Conservation (phyloP, 1,139 yeast species). For the Pichia cactophila region DNA sequence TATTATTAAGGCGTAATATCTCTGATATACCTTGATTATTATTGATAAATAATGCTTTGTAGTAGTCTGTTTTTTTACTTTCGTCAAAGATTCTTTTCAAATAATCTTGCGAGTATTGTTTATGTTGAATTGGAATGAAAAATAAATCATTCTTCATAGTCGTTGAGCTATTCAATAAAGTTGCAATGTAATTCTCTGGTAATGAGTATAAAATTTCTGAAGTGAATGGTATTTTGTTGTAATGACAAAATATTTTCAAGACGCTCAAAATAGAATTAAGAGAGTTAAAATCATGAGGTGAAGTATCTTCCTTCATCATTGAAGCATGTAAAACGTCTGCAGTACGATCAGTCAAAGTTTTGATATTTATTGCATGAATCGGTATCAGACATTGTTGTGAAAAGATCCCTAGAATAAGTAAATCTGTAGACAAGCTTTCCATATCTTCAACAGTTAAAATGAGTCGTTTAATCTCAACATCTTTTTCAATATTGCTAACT, state of each 20-base stretch:
- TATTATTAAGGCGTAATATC: neutral
- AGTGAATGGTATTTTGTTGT: conserved; percentile 41
- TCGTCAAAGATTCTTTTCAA: conserved; percentile 13
- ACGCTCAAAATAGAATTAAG: conserved; percentile 41
- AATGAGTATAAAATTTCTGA: conserved; percentile 50
- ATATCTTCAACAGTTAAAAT: conserved; percentile 22
- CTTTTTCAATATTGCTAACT: neutral
- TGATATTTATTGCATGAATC: conserved; percentile 49
- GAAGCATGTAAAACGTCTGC: conserved; percentile 65
- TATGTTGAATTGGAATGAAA: conserved; percentile 19
- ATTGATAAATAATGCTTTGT: conserved; percentile 23
- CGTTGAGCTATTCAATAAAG: conserved; percentile 18
- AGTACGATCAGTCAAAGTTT: conserved; percentile 58
- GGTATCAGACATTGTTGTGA: conserved; percentile 27
- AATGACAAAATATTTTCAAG: conserved; percentile 45
- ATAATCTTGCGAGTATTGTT: conserved; percentile 15
- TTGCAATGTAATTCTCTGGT: conserved; percentile 27
- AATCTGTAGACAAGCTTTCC: conserved; percentile 24
- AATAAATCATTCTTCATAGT: conserved; percentile 19
- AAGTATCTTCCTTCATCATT: conserved; percentile 20
- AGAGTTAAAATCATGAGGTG: conserved; percentile 15
- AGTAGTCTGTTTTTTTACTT: conserved; percentile 9
- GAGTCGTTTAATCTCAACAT: conserved; percentile 15
- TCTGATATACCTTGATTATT: conserved; percentile 17
- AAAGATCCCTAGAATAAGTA: conserved; percentile 23